These are phyloP conservation scores for Wickerhamiella cacticola DNA, from an alignment of 805 yeast species.

Conservation along the genomic window DNA sequence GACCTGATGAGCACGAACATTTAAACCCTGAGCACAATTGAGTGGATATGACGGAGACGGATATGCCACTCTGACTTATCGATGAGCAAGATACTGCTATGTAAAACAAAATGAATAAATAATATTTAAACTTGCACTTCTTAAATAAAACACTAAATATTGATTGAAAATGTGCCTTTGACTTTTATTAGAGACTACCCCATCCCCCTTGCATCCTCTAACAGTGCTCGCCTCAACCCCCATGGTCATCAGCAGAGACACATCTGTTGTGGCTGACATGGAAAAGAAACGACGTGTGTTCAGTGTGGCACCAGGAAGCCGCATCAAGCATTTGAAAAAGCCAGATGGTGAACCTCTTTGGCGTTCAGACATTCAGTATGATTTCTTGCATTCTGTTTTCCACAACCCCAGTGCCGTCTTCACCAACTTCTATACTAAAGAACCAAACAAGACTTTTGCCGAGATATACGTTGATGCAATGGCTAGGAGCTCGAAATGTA, in stretches of 20 bases:
- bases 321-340: conserved; percentile 49
- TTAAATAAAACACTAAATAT: too few species aligned
- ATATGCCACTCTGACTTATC: too few species aligned
- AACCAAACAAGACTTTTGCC: conserved; percentile 55
- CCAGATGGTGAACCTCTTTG: conserved; percentile 87
- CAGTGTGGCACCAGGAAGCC: conserved; percentile 4
- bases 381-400: conserved; percentile 55
- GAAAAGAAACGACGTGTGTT: not conserved
- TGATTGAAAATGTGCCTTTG: too few species aligned
- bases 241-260: too few species aligned
- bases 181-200: too few species aligned
- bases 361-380: conserved; percentile 78
- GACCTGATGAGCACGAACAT: not conserved
- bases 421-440: conserved; percentile 32
- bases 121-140: too few species aligned
- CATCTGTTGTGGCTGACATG: conserved; percentile 6
- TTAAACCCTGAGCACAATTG: not conserved
- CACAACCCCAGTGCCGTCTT: conserved; percentile 54
- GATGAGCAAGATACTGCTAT: too few species aligned
- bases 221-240: too few species aligned
- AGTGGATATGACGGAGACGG: too few species aligned
- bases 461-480: conserved; percentile 73
- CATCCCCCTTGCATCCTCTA: too few species aligned
- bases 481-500: conserved; percentile 71
- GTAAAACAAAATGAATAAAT: too few species aligned